Base-by-base conservation (phyloP, 148 eudicot species). In the Tetragonia tetragonoides region DNA sequence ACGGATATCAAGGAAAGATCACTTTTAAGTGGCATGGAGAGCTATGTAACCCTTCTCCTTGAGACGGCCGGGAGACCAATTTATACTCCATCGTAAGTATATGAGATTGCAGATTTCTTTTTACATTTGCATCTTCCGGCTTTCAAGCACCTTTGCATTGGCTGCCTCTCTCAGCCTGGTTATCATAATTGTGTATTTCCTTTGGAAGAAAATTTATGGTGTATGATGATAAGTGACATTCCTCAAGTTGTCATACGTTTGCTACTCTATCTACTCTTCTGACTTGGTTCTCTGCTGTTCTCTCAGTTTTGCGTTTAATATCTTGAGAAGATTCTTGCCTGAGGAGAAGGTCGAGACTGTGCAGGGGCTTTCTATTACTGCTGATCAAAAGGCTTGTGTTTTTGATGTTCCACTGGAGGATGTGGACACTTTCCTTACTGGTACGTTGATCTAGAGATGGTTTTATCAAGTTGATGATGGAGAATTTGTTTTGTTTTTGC, bases 1-100 rank as follows among this genome's bases (percentile, higher is more conserved):
- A 84, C 89, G 12, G 97, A 93, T 80, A 91, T 95, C 42, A 95
- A 85, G 89, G 82, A 83, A 75, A 83, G 99, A 74, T 93, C 99
- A 69, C 94, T 95, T 72, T 91, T 95, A n/a, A 81, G 87, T 41
- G 90, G 93, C 66, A 85, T 90, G 89, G 99, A 95, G 82, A 89
- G 91, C 71, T 70, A 84, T 79, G 89, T 89, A 49, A 91, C 99
- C 10, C 83, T 95, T 41, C 87, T 78, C 44, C 91, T 95, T 21
- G 87, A 93, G 83, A 28, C 34, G 34, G 84, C 93, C 72, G 97
- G 91, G 76, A 85, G 85, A 63, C 93, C 91, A 73, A 79, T 93
- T 70, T 93, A 84, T 74, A 83, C 92, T 15, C 92, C 90, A 73
- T 82, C 97, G 99, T 95, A 85, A 95, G 99, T 86, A 21, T 70